Evolutionary conservation across 1,139 yeast genomes (phyloP), one percentile per base, ranked within the genome.

Genomic region (Hemisphaericaspora subhashii): DNA sequence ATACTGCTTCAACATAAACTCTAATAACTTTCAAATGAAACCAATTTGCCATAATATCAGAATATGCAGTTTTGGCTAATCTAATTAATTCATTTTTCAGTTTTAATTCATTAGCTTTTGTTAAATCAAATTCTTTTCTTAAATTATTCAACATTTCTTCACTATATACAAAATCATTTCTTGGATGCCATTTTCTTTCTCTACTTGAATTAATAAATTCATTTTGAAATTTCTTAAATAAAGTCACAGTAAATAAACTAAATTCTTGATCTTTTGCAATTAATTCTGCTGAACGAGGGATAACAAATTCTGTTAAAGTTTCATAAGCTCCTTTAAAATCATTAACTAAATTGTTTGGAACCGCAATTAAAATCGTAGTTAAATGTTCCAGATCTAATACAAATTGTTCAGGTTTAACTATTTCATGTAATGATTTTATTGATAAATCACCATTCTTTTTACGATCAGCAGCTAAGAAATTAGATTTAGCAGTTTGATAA

Each of bases 401-500:
- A 60, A 92, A 87, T 55, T 94, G 88, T 43, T 83, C 83, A 4
- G 90, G 85, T 41, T 78, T 79, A 32, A 94, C 97, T 43, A 92
- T 78, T 53, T 88, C 95, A 58, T 90, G 97, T 45, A 92, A 72
- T 3, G 96, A 86, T 59, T 87, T 83, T 44, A 90, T 92, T 8
- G 96, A 83, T 50, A 92, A 74, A 60, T 94, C 96, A 42, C 99
- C 99, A 36, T 85, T 86, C 59, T 85, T 87, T 64, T 89, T 89
- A 54, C 97, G 79, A 62, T 92, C 96, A 23, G 95, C 94, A 10
- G 96, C 89, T 36, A 82, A 76, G 48, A 89, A 74, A 55, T 83
- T 86, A 32, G 95, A 79, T 64, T 84, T 87, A 36, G 98, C 96
- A 34, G 80, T 74, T 53, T 81, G 86, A 64, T 88, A 92, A 47